Evolutionary conservation across 2,329 filamentous ascomycete genomes (phyloP).

Genomic region (Cercospora sp.): DNA sequence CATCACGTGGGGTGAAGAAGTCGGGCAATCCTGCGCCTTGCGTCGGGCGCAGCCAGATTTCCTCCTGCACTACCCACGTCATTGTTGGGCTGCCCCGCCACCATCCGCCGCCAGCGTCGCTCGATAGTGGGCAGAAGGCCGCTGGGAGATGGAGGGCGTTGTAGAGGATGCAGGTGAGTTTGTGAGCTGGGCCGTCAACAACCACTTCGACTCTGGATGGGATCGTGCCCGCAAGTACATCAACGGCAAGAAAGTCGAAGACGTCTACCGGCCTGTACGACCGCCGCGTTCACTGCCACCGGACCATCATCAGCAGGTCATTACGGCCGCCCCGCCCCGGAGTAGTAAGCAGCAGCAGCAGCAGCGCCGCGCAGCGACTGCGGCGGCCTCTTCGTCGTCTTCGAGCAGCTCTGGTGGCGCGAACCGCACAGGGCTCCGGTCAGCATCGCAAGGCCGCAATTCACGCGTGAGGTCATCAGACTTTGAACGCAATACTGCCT

Average conservation of each 20-base stretch:
- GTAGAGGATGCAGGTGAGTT: constrained; percentile 33
- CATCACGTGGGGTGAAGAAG: constrained; percentile 9
- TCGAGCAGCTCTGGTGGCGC: constrained; percentile 10
- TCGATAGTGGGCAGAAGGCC: neutral
- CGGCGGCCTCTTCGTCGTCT: constrained; percentile 10
- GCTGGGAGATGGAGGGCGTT: constrained; percentile 24
- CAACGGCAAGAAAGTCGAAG: constrained; percentile 27
- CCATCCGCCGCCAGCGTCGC: neutral
- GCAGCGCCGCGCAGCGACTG: neutral
- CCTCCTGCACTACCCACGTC: constrained; percentile 9
- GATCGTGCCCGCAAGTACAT: constrained; percentile 25
- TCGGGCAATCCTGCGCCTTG: constrained; percentile 11
- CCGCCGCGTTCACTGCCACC: neutral
- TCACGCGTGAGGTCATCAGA: constrained; percentile 23
- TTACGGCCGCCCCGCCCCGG: neutral
- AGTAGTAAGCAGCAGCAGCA: constrained; percentile 1
- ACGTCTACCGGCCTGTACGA: constrained; percentile 12
- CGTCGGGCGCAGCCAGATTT: constrained; percentile 12
- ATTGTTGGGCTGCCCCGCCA: constrained; percentile 16
- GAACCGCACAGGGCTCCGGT: constrained; percentile 14
- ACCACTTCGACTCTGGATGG: constrained; percentile 33
- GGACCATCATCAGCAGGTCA: neutral
- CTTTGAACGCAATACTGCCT: neutral
- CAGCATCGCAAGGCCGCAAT: constrained; percentile 15
- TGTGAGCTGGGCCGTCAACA: constrained; percentile 29